Percentiles rank a stretch among this genome's conserved stretches.
phyloP scores from a whole-genome alignment of 2,329 filamentous ascomycete species.

The Tolypocladium inflatum region DNA sequence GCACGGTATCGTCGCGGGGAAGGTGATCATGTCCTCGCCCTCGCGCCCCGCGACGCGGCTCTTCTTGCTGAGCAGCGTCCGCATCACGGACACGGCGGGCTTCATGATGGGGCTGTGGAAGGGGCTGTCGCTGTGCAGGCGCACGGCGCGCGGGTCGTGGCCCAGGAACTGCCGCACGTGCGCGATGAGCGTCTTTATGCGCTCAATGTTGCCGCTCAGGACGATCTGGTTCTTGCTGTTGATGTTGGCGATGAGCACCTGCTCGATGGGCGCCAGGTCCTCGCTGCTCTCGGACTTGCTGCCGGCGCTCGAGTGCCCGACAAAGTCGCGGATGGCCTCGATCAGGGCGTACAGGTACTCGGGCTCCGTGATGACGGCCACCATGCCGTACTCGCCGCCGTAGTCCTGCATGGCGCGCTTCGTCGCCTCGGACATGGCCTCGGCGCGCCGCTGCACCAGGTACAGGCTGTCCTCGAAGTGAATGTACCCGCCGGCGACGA shows the following conservation, averaged over 20 bases:
- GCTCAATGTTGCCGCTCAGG: constrained; percentile 74
- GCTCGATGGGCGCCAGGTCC: constrained; percentile 66
- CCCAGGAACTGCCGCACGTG: constrained; percentile 85
- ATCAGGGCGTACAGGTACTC: constrained; percentile 63
- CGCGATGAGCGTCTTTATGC: constrained; percentile 71
- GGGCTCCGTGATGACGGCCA: constrained; percentile 82
- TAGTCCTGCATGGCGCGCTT: constrained; percentile 52
- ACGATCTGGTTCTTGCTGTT: constrained; percentile 97
- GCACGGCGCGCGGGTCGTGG: constrained; percentile 81
- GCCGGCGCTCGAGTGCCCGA: constrained; percentile 57
- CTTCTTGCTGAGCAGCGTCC: constrained; percentile 51
- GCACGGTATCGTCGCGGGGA: constrained; percentile 66
- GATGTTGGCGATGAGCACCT: constrained; percentile 86
- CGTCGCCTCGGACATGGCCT: constrained; percentile 75
- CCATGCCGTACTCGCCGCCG: constrained; percentile 86
- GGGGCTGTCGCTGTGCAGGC: constrained; percentile 77
- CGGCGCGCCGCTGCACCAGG: constrained; percentile 68
- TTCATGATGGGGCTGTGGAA: constrained; percentile 92
- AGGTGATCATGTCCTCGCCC: constrained; percentile 58
- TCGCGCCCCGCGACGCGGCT: constrained; percentile 44
- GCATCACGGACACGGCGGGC: constrained; percentile 70
- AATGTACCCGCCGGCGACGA: constrained; percentile 77
- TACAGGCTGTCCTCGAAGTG: constrained; percentile 67
- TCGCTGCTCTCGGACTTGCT: constrained; percentile 58
- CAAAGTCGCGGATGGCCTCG: constrained; percentile 67